phyloP scores from a whole-genome alignment of 176 grass and related monocot species.

The Oryza officinalis region DNA sequence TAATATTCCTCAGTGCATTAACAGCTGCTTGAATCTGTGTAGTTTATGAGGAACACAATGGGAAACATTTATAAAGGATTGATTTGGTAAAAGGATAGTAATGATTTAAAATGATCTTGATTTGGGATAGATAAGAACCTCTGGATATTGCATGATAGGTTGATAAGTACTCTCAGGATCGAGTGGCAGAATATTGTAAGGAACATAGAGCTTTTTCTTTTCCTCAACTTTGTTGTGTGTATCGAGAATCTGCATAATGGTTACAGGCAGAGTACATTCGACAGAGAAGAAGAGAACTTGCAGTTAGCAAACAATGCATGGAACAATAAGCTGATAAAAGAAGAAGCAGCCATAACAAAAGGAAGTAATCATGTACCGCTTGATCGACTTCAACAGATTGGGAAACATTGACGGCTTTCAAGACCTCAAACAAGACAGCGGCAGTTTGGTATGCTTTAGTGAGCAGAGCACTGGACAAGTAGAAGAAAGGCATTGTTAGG shows the following conservation, averaged over 20 bases:
- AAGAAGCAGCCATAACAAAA: background rate
- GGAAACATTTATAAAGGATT: background rate
- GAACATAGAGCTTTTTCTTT: constrained; percentile 81
- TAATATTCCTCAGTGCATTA: constrained; percentile 65
- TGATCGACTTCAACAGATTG: constrained; percentile 88
- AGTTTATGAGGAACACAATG: background rate
- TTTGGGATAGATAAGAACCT: constrained; percentile 46
- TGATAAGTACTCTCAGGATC: constrained; percentile 81
- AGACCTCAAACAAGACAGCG: constrained; percentile 91
- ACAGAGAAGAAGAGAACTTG: background rate
- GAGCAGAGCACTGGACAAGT: constrained; percentile 66
- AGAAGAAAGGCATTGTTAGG: background rate
- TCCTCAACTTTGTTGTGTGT: constrained; percentile 83
- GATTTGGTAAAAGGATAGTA: background rate
- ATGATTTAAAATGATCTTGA: background rate
- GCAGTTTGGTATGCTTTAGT: constrained; percentile 95
- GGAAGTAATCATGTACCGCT: constrained; percentile 38
- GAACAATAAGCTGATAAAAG: background rate
- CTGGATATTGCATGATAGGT: constrained; percentile 81
- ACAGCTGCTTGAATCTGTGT: constrained; percentile 86
- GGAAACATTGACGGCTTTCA: constrained; percentile 88
- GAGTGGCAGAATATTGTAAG: constrained; percentile 95
- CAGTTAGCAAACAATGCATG: background rate
- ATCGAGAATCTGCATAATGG: constrained; percentile 59
- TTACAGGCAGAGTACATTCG: background rate